These are phyloP conservation scores for Bjerkandera adusta DNA, from an alignment of 1,284 basidiomycete genomes.

Conservation along the genomic window DNA sequence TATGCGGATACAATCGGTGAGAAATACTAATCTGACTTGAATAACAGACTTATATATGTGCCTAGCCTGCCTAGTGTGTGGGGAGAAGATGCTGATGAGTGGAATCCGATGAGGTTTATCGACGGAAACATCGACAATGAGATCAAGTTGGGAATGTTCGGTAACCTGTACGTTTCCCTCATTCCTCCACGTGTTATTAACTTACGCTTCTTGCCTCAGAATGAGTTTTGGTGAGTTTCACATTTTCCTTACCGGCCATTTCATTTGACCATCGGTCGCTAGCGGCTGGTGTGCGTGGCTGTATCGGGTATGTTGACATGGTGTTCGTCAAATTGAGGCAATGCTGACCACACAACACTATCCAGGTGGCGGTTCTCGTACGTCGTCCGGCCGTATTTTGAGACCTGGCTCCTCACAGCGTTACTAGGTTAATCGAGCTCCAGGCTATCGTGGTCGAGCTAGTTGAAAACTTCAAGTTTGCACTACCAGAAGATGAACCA, in stretches of 20 bases:
- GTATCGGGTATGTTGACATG: conserved; percentile 11
- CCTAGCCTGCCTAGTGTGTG: conserved; percentile 36
- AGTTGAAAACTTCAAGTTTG: conserved; percentile 17
- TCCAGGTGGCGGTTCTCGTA: conserved; percentile 15
- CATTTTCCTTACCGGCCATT: too few relatives aligned
- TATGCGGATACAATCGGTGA: conserved; percentile 33
- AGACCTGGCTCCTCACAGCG: not conserved
- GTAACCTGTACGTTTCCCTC: conserved; percentile 42
- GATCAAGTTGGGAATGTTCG: conserved; percentile 44
- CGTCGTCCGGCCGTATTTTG: not conserved
- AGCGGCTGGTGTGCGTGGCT: conserved; percentile 16
- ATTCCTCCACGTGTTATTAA: too few relatives aligned
- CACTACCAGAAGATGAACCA: conserved; percentile 15
- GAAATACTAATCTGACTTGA: conserved; percentile 2
- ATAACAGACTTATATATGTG: too few relatives aligned
- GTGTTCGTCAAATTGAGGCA: not conserved
- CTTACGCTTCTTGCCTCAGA: too few relatives aligned
- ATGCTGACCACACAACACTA: not conserved
- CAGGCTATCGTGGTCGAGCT: conserved; percentile 15
- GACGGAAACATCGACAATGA: conserved; percentile 32
- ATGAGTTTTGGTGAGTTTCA: too few relatives aligned
- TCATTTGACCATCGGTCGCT: too few relatives aligned
- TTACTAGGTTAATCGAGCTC: conserved; percentile 11
- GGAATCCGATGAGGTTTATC: conserved; percentile 52
- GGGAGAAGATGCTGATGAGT: conserved; percentile 48